Conservation (phyloP, 768 basidiomycete species). For the Rhizopogon vinicolor region DNA sequence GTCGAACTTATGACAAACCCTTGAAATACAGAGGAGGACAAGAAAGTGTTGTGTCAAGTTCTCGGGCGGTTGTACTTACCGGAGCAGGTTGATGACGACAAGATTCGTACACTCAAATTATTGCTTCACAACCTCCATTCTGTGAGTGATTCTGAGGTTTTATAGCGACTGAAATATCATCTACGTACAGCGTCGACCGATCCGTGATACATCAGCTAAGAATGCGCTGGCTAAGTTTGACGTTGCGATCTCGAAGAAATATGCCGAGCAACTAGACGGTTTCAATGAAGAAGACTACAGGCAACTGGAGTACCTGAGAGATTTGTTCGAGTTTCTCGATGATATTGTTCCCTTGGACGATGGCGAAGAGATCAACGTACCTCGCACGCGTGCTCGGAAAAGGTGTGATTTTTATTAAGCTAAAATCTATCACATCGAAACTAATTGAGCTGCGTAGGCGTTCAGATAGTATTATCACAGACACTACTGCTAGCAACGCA, state of each 20-base stretch:
- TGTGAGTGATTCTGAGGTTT: constrained; percentile 31
- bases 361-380: constrained; percentile 41
- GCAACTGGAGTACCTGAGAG: constrained; percentile 55
- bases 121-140: constrained; percentile 54
- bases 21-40: constrained; percentile 44
- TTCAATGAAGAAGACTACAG: constrained; percentile 72
- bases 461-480: constrained; percentile 54
- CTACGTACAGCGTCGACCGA: constrained; percentile 46
- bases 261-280: constrained; percentile 61
- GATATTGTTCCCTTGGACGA: constrained; percentile 67
- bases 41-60: constrained; percentile 60
- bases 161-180: not conserved
- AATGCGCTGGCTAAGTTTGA: constrained; percentile 77
- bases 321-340: constrained; percentile 68
- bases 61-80: constrained; percentile 65
- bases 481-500: constrained; percentile 34
- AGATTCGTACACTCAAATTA: constrained; percentile 57
- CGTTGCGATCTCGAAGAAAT: constrained; percentile 60
- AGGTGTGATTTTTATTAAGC: constrained; percentile 33
- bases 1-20: not conserved
- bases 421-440: not conserved
- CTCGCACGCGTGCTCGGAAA: constrained; percentile 39
- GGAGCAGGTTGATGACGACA: constrained; percentile 63
- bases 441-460: constrained; percentile 33
- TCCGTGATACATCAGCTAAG: constrained; percentile 52